These are phyloP conservation scores for Nidula niveotomentosa DNA, from an alignment of 1,284 basidiomycete genomes.

Conservation along the genomic window DNA sequence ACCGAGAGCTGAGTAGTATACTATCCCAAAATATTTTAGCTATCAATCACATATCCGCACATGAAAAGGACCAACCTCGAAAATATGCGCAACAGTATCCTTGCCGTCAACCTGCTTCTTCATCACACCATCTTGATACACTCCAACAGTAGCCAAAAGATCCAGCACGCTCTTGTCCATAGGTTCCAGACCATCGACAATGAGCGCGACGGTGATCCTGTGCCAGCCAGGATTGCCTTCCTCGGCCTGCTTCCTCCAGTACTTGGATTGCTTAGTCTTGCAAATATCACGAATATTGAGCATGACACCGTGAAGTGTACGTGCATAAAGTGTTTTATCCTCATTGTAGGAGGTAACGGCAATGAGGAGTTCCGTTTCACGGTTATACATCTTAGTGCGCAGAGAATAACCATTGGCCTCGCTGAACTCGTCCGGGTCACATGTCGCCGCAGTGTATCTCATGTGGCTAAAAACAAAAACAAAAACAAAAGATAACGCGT, in stretches of 20 bases:
- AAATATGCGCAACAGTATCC: conserved; percentile 90
- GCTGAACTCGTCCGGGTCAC: conserved; percentile 92
- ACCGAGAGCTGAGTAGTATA: conserved; percentile 93
- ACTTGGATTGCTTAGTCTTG: conserved; percentile 95
- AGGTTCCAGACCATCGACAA: conserved; percentile 93
- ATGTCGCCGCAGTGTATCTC: conserved; percentile 92
- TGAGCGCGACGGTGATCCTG: conserved; percentile 87
- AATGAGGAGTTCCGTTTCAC: conserved; percentile 92
- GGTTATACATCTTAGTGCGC: conserved; percentile 82
- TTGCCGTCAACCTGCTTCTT: conserved; percentile 94
- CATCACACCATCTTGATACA: conserved; percentile 95
- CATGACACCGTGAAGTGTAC: conserved; percentile 96
- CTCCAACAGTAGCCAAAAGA: conserved; percentile 83
- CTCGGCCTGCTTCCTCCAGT: conserved; percentile 84
- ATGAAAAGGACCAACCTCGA: conserved; percentile 58
- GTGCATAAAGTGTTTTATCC: conserved; percentile 92
- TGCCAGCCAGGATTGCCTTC: conserved; percentile 92
- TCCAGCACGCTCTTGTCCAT: conserved; percentile 97
- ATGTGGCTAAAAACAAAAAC: conserved; percentile 60
- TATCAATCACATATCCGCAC: too few relatives aligned
- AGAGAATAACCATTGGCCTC: conserved; percentile 83
- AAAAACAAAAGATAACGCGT: conserved; percentile 1
- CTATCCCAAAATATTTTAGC: conserved; percentile 29
- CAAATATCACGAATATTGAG: conserved; percentile 98
- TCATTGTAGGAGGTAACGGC: conserved; percentile 90